These are phyloP conservation scores for Paraphoma chrysanthemicola DNA, from an alignment of 2,329 filamentous ascomycete genomes.

Conservation along the genomic window DNA sequence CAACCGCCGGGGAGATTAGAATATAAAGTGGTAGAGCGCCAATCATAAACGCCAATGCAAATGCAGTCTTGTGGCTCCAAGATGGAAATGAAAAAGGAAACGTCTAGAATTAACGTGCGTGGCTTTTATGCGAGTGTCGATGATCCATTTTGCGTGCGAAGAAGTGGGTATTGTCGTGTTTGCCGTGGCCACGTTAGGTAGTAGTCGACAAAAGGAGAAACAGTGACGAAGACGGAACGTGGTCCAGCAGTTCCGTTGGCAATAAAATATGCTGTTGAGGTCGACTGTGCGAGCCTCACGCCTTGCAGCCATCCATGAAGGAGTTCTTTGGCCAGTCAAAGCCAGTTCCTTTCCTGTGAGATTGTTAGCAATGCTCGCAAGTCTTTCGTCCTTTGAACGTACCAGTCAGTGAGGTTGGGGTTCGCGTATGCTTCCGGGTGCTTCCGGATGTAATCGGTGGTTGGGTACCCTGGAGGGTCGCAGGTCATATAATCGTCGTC, in stretches of 20 bases:
- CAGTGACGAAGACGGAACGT: constrained; percentile 11
- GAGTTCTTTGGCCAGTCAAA: constrained; percentile 69
- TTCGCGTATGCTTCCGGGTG: constrained; percentile 69
- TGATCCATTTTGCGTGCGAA: constrained; percentile 14
- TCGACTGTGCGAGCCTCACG: constrained; percentile 11
- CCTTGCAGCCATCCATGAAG: constrained; percentile 63
- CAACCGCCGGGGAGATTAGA: constrained; percentile 14
- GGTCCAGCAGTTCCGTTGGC: constrained; percentile 24
- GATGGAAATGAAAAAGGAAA: constrained; percentile 20
- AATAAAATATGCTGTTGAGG: constrained; percentile 7
- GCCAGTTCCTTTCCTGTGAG: constrained; percentile 53
- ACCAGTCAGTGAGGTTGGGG: constrained; percentile 70
- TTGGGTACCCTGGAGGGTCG: constrained; percentile 71
- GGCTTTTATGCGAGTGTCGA: constrained; percentile 25
- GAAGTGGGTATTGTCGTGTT: constrained; percentile 30
- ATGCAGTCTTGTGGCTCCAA: constrained; percentile 18
- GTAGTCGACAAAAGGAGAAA: constrained; percentile 26
- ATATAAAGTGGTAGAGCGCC: constrained; percentile 23
- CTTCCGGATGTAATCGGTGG: constrained; percentile 69
- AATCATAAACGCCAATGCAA: constrained; percentile 30
- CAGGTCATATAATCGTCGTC: constrained; percentile 61
- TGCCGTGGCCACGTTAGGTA: constrained; percentile 37
- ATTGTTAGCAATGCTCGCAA: constrained; percentile 12
- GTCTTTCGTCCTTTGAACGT: constrained; percentile 31
- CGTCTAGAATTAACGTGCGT: constrained; percentile 37